These are phyloP conservation scores for Daedalea quercina DNA, from an alignment of 768 basidiomycete genomes.

Conservation along the genomic window DNA sequence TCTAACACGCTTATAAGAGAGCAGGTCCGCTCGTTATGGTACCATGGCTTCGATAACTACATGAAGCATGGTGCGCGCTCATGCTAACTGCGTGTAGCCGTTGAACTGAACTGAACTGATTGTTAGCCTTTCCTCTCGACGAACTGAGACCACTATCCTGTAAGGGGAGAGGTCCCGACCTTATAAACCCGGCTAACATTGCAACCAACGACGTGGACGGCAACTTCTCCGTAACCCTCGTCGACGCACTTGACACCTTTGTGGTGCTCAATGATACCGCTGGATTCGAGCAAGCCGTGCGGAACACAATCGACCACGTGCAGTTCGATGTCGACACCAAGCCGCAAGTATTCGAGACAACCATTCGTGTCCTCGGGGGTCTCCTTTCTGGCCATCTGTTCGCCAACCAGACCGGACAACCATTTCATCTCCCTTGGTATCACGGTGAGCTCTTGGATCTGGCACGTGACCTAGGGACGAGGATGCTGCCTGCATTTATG, in stretches of 20 bases:
- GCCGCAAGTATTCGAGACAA: constrained; percentile 98
- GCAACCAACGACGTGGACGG: constrained; percentile 90
- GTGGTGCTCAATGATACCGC: constrained; percentile 77
- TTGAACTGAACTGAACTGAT: background rate
- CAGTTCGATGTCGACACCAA: constrained; percentile 91
- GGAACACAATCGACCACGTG: constrained; percentile 73
- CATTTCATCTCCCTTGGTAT: constrained; percentile 83
- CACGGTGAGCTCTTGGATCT: constrained; percentile 68
- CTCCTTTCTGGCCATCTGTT: constrained; percentile 81
- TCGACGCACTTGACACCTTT: constrained; percentile 82
- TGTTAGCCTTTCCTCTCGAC: constrained; percentile 77
- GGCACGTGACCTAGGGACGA: constrained; percentile 81
- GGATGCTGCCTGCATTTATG: constrained; percentile 85
- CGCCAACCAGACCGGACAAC: constrained; percentile 57
- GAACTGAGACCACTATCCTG: constrained; percentile 92
- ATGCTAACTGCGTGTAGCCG: constrained; percentile 12
- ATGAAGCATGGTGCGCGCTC: constrained; percentile 64
- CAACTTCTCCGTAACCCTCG: constrained; percentile 82
- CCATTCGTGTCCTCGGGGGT: constrained; percentile 89
- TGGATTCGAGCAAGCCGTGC: constrained; percentile 82
- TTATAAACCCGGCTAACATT: constrained; percentile 68
- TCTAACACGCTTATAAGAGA: constrained; percentile 40
- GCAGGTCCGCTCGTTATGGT: constrained; percentile 72
- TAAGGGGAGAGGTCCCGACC: constrained; percentile 80
- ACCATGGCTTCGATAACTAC: constrained; percentile 86